A percentile compares a stretch with the other conserved stretches of the same genome.
Evolutionary conservation across 129 eudicot species (phyloP).

Genomic region (Pseudognaphalium luteoalbum): DNA sequence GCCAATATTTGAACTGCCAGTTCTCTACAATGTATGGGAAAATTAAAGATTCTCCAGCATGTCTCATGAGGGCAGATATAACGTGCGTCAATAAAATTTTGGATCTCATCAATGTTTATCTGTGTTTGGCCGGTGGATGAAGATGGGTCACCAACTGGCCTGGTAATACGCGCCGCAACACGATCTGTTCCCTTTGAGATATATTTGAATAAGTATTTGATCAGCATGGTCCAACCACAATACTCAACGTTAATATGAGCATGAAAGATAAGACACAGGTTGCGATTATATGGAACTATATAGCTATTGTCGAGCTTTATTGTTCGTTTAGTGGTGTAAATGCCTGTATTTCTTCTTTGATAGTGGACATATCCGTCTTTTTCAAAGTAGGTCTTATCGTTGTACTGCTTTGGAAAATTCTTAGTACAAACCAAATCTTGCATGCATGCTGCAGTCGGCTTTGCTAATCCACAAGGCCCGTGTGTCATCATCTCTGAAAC

Average conservation of each 20-base stretch:
- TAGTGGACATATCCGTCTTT: conserved; percentile 7
- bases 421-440: not conserved
- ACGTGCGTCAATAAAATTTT: too few species aligned
- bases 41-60: too few species aligned
- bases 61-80: too few species aligned
- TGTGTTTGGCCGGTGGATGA: too few species aligned
- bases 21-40: too few species aligned
- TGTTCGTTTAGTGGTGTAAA: not conserved
- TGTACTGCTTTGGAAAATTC: not conserved
- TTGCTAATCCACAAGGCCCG: not conserved
- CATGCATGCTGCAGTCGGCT: not conserved
- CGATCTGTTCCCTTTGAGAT: not conserved
- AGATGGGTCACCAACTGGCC: too few species aligned
- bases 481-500: conserved; percentile 9
- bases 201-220: conserved; percentile 9
- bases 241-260: conserved; percentile 8
- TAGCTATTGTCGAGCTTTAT: not conserved
- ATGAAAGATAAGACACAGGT: not conserved
- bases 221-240: not conserved
- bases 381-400: not conserved
- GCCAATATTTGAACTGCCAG: too few species aligned
- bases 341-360: not conserved
- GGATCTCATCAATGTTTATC: too few species aligned
- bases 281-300: not conserved
- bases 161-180: not conserved